A percentile compares a stretch with the other conserved stretches of the same genome.
These are phyloP conservation scores for Apophysomyces variabilis DNA, from an alignment of 371 early-diverging fungal genomes.

Conservation along the genomic window DNA sequence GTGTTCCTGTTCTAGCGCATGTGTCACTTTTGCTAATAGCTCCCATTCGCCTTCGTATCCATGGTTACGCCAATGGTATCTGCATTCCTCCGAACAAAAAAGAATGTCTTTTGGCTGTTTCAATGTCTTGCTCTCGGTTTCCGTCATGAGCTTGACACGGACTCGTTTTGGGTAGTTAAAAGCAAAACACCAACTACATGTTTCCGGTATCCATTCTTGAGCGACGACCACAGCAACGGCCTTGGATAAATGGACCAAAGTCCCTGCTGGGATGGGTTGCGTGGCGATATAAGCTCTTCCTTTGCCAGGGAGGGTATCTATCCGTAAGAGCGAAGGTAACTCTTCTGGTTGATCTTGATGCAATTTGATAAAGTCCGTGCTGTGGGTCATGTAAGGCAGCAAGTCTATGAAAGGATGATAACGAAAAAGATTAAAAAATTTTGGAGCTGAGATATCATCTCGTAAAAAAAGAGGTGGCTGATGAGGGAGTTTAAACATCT, in stretches of 20 bases:
- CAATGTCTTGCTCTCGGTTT: constrained; percentile 5
- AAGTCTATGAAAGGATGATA: constrained; percentile 5
- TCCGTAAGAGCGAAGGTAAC: constrained; percentile 11
- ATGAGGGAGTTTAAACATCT: too few relatives aligned
- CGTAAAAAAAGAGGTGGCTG: neutral
- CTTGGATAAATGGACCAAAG: constrained; percentile 27
- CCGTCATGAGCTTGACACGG: constrained; percentile 26
- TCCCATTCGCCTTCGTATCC: constrained; percentile 19
- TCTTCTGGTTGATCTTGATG: constrained; percentile 19
- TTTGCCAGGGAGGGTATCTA: constrained; percentile 32
- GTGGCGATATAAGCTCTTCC: constrained; percentile 42
- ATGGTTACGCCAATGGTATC: constrained; percentile 9
- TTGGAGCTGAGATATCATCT: neutral
- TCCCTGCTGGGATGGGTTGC: constrained; percentile 30
- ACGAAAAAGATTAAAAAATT: constrained; percentile 6
- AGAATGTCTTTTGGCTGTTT: constrained; percentile 19
- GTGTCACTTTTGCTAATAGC: constrained; percentile 1
- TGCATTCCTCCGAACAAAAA: constrained; percentile 44
- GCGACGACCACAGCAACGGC: constrained; percentile 42
- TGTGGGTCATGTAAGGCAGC: neutral
- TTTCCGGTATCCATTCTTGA: constrained; percentile 49
- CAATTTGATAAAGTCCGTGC: constrained; percentile 13
- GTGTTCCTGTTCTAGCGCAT: constrained; percentile 17
- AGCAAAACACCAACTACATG: constrained; percentile 44
- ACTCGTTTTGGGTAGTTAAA: constrained; percentile 44